A percentile compares a stretch with the other conserved stretches of the same genome.
phyloP scores from a whole-genome alignment of 1,284 basidiomycete species.

The Anthracocystis panici-leucophaei region DNA sequence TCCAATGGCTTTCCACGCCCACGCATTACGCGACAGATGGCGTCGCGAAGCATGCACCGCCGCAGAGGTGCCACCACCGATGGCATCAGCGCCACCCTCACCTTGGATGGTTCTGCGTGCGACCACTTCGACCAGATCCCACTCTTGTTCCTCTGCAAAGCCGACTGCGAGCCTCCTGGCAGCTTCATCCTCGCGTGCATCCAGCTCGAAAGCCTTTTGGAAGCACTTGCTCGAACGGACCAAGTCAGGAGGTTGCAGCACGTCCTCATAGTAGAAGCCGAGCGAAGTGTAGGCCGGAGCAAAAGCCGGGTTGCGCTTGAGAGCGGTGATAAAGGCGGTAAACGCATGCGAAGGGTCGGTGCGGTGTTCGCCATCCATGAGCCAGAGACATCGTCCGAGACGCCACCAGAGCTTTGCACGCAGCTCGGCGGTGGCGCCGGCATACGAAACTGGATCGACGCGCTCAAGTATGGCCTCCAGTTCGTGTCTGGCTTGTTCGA shows the following conservation, averaged over 20 bases:
- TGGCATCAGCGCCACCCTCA: conserved; percentile 61
- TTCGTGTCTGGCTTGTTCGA: conserved; percentile 74
- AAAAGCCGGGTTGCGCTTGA: conserved; percentile 82
- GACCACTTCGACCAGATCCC: conserved; percentile 94
- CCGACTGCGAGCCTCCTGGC: conserved; percentile 85
- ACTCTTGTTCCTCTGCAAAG: conserved; percentile 92
- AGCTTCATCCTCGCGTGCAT: conserved; percentile 86
- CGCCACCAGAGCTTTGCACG: conserved; percentile 86
- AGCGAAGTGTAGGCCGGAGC: conserved; percentile 94
- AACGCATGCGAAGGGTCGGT: conserved; percentile 57
- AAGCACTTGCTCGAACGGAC: conserved; percentile 93
- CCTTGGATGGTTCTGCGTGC: conserved; percentile 91
- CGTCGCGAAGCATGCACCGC: conserved; percentile 36
- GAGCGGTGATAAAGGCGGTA: conserved; percentile 82
- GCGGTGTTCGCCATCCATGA: conserved; percentile 75
- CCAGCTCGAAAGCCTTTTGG: conserved; percentile 97
- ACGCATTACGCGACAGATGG: conserved; percentile 78
- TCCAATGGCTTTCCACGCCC: conserved; percentile 99
- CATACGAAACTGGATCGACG: conserved; percentile 71
- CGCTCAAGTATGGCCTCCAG: conserved; percentile 76
- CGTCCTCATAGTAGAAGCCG: conserved; percentile 87
- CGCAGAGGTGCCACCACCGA: conserved; percentile 24
- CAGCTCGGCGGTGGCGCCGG: conserved; percentile 63
- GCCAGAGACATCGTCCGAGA: conserved; percentile 83
- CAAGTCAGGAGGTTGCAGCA: conserved; percentile 80